Base-by-base conservation (phyloP, 805 yeast genomes). In the Saturnispora ahearnii region DNA sequence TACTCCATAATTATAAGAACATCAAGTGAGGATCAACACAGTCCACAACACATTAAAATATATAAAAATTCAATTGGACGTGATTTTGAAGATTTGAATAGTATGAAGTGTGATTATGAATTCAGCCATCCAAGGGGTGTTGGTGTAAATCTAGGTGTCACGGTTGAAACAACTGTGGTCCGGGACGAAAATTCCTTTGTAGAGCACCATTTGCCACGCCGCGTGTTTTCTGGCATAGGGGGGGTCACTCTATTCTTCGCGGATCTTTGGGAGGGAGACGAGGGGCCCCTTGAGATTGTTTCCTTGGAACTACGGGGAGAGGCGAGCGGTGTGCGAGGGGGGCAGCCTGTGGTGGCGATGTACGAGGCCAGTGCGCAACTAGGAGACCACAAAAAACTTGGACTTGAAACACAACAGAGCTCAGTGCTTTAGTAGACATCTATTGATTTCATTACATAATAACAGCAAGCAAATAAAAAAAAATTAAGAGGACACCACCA, bases 281-380 rank as follows among this genome's bases (percentile, higher is more conserved):
- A 76, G 29, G 84, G 78, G 41, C 68, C 72, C 24, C 72, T 82
- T 5, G 76, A 72, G 48, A 49, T 90, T 2, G 81, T 81, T 56
- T 84, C 81, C 57, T 66, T 90, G 41, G 97, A 95, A 51, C 64
- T 91, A 26, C 71, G 96, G 43, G 98, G 98, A 1, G 84, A 79
- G 55, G 74, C 65, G 52, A 71, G 77, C 5, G 77, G 73, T 34
- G 62, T 84, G 45, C 63, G 70, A 31, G 75, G 74, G 53, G 87
- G 84, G 18, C 96, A 84, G 29, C 96, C 96, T 0, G 78, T 87
- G 15, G 73, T 84, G 13, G 73, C 96, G 0, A 61, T 86, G 21
- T 91, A 90, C 64, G 98, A 91, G 66, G 78, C 89, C 49, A 95
- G 96, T 0, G 93, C 97, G 3, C 90, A 90, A 62, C 96, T 96